A percentile compares a stretch with the other conserved stretches of the same genome.
These are phyloP conservation scores for Boletus patriciae DNA, from an alignment of 768 basidiomycete species.

Conservation along the genomic window DNA sequence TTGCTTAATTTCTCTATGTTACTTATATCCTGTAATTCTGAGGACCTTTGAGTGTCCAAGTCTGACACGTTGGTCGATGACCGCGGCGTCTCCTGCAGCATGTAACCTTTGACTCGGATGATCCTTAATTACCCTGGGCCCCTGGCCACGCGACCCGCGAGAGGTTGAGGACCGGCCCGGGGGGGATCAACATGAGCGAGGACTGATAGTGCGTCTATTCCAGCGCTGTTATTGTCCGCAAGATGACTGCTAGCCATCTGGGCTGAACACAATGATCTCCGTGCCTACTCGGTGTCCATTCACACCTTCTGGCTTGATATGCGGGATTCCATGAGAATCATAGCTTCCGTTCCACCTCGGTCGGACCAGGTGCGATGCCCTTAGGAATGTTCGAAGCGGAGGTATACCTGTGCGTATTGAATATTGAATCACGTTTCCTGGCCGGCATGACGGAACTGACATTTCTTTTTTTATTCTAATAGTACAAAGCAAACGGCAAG, in stretches of 20 bases:
- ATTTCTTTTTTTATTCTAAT: background rate
- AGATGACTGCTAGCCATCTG: background rate
- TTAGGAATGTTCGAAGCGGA: conserved; percentile 58
- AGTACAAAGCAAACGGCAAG: conserved; percentile 79
- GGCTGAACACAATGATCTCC: conserved; percentile 50
- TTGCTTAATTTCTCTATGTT: conserved; percentile 1
- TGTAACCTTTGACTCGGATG: conserved; percentile 29
- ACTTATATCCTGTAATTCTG: background rate
- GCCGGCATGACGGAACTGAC: background rate
- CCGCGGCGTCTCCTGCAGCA: background rate
- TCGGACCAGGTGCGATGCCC: conserved; percentile 42
- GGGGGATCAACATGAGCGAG: conserved; percentile 61
- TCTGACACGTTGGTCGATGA: background rate
- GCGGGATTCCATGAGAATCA: conserved; percentile 62
- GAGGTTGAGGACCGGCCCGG: conserved; percentile 50
- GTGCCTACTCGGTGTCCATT: conserved; percentile 64
- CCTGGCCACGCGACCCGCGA: conserved; percentile 49
- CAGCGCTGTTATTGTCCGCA: background rate
- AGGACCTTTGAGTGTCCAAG: background rate
- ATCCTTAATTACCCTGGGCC: conserved; percentile 51
- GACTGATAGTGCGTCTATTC: conserved; percentile 39
- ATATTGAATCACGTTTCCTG: conserved; percentile 6
- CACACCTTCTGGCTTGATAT: conserved; percentile 71
- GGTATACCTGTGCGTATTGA: conserved; percentile 63
- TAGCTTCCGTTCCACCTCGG: conserved; percentile 53